A percentile compares a stretch with the other conserved stretches of the same genome.
phyloP scores from a whole-genome alignment of 129 eudicot genomes.

The Flaveria robusta region DNA sequence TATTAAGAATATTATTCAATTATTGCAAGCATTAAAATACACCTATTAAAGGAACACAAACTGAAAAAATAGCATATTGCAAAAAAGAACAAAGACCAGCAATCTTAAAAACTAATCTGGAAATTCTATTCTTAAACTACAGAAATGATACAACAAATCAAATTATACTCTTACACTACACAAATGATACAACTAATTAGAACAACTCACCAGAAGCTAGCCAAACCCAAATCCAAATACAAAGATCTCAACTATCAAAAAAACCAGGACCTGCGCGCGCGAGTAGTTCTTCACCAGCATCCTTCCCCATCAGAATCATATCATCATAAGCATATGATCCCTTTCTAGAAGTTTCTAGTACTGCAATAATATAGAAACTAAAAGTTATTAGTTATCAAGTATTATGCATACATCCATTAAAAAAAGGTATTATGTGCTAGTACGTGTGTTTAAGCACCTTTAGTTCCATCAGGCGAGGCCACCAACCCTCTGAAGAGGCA shows the following conservation, averaged over 20 bases:
- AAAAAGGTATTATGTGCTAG: too few species aligned
- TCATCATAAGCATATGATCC: constrained; percentile 69
- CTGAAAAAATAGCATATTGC: too few species aligned
- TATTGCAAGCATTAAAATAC: too few species aligned
- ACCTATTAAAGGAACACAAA: too few species aligned
- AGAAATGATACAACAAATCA: constrained; percentile 11
- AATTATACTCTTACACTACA: neutral
- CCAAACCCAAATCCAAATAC: constrained; percentile 3
- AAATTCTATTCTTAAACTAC: constrained; percentile 18
- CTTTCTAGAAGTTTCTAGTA: constrained; percentile 79
- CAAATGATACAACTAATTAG: constrained; percentile 16
- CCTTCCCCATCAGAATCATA: constrained; percentile 87
- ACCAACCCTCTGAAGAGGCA: constrained; percentile 82
- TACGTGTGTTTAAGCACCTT: constrained; percentile 37
- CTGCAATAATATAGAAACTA: constrained; percentile 31
- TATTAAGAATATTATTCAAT: too few species aligned
- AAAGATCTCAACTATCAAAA: constrained; percentile 57
- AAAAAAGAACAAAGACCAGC: neutral
- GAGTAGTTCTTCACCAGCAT: constrained; percentile 95
- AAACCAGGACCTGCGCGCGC: constrained; percentile 81
- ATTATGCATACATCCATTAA: neutral
- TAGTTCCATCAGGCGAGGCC: constrained; percentile 88
- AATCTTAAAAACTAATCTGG: constrained; percentile 13
- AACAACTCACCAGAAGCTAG: constrained; percentile 34
- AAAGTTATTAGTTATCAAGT: constrained; percentile 8